These are phyloP conservation scores for Gracilaria gracilis DNA, from an alignment of 23 red algal species.

Conservation along the genomic window DNA sequence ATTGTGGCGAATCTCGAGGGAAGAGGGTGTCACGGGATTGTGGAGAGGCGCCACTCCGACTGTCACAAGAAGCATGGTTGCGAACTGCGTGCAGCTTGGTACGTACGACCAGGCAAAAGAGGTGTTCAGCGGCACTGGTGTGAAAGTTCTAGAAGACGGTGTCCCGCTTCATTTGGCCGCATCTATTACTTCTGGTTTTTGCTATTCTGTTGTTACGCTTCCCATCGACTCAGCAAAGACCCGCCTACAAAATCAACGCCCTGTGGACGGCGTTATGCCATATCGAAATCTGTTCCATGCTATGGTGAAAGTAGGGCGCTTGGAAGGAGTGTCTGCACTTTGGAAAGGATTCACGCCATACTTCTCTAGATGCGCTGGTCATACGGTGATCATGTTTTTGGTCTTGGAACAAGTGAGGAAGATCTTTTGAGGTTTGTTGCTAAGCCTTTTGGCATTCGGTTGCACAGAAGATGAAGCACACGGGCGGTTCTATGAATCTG, in stretches of 20 bases:
- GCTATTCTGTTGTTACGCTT: constrained; percentile 78
- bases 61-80: constrained; percentile 79
- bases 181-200: constrained; percentile 85
- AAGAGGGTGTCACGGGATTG: constrained; percentile 87
- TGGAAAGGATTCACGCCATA: constrained; percentile 89
- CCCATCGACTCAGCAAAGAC: constrained; percentile 96
- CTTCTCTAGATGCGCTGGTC: constrained; percentile 84
- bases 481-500: neutral
- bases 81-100: constrained; percentile 89
- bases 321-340: constrained; percentile 78
- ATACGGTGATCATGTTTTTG: constrained; percentile 92
- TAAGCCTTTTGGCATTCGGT: too few species aligned
- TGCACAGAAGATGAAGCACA: neutral
- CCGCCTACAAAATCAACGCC: constrained; percentile 81
- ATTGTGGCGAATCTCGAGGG: constrained; percentile 80
- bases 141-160: constrained; percentile 49
- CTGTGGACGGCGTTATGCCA: constrained; percentile 13
- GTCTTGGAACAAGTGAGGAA: constrained; percentile 92
- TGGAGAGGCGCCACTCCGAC: constrained; percentile 92
- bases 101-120: constrained; percentile 96
- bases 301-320: constrained; percentile 66
- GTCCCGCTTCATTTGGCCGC: constrained; percentile 81
- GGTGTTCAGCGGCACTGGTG: constrained; percentile 50
- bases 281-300: constrained; percentile 75
- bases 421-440: constrained; percentile 8